Conservation (phyloP, 163 green algal species). For the Prototheca wickerhamii region DNA sequence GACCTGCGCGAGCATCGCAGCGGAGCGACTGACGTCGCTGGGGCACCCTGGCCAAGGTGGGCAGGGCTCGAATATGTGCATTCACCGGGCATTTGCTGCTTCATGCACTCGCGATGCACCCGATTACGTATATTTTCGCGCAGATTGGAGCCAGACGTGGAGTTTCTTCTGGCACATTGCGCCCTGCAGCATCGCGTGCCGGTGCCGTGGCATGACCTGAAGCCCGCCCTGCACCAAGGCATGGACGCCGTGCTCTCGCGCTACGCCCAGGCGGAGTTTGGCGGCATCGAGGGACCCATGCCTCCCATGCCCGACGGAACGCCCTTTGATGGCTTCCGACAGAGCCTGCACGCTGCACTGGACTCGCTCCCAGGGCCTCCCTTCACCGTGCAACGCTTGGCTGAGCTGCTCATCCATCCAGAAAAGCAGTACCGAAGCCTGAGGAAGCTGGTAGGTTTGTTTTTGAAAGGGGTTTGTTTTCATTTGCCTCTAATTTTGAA, state of each 20-base stretch:
- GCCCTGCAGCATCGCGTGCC: conserved; percentile 46
- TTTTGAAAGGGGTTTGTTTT: too few relatives aligned
- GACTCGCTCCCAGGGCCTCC: conserved; percentile 34
- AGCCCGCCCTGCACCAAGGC: conserved; percentile 38
- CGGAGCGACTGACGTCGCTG: too few relatives aligned
- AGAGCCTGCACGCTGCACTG: conserved; percentile 38
- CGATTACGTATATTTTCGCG: too few relatives aligned
- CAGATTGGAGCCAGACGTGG: conserved; percentile 12
- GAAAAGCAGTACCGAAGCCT: conserved; percentile 63
- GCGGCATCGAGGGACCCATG: conserved; percentile 17
- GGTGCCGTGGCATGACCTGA: conserved; percentile 52
- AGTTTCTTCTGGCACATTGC: conserved; percentile 51
- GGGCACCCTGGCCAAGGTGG: too few relatives aligned
- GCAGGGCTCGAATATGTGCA: too few relatives aligned
- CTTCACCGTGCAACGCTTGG: conserved; percentile 76
- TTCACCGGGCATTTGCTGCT: too few relatives aligned
- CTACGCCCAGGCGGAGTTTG: conserved; percentile 16
- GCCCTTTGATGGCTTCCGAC: conserved; percentile 6
- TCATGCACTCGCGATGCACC: too few relatives aligned
- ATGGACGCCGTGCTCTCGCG: conserved; percentile 36
- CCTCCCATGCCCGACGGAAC: conserved; percentile 17
- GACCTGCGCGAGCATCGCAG: too few relatives aligned
- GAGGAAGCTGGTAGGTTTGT: conserved; percentile 50
- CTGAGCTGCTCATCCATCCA: conserved; percentile 70
- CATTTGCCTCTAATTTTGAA: too few relatives aligned